Base-by-base conservation (phyloP, 1,284 basidiomycete genomes). In the Wallemia hederae region DNA sequence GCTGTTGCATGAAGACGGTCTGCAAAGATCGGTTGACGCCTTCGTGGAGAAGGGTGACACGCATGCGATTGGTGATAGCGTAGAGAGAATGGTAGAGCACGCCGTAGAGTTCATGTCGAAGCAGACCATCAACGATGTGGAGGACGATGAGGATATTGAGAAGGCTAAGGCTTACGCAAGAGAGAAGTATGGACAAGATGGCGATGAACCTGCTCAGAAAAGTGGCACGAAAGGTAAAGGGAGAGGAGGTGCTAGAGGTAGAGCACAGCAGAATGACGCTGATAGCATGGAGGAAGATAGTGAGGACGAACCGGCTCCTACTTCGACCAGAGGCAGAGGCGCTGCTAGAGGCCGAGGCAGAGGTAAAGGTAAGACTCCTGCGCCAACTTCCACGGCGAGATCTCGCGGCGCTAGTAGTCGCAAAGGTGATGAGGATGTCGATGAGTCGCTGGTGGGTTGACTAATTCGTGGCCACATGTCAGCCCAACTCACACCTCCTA, bases 11-110 rank as follows among this genome's bases (percentile, higher is more conserved):
- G 86, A 91, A 71, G 75, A 75, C 55, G 86, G 83, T 22, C 84
- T 96, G 81, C 82, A 82, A 57, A 83, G 88, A 68, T 90, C 90
- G 5, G 88, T 96, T 61, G 83, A 86, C 73, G 77, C 81, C 67
- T 94, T 86, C 71, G 88, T 96, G 61, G 89, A 92, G 70, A 96
- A 96, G 74, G 90, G 92, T 66, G 88, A 91, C 70, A 80, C 79
- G 55, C 84, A 90, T 73, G 85, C 90, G 2, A 90, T 96, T 49
- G 39, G 9, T 17, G 39, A 49, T 14, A 17, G n/a, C 14, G 39
- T 49, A 5, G 39, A 49, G n/a, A 49, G n/a, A n/a, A 49, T 49
- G 39, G 39, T 49, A 9, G 39, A 49, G 22, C 39, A 49, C 22
- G 39, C 39, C 5, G 39, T 49, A 9, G 39, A 49, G n/a, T 49